Percentiles rank a stretch among this genome's conserved stretches.
phyloP scores from a whole-genome alignment of 2,329 filamentous ascomycete genomes.

The Fusarium tjaetaba region DNA sequence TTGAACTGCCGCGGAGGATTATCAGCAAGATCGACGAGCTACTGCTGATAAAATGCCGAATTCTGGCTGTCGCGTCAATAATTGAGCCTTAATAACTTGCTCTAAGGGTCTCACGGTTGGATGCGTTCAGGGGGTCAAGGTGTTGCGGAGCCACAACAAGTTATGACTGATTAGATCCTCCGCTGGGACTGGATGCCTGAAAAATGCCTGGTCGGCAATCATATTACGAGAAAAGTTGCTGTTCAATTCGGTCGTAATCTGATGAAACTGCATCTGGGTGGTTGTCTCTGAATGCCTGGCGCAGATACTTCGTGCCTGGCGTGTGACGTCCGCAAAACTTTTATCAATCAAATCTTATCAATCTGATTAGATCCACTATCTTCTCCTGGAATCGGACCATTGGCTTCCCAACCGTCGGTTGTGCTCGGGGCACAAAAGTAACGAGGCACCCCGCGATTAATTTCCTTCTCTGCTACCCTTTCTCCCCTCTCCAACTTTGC shows the following conservation, averaged over 20 bases:
- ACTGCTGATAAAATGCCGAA: constrained; percentile 5
- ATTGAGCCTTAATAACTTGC: constrained; percentile 1
- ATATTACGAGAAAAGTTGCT: constrained; percentile 22
- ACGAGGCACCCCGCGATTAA: constrained; percentile 42
- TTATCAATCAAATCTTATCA: constrained; percentile 62
- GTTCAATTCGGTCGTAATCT: constrained; percentile 23
- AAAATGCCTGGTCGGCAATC: constrained; percentile 12
- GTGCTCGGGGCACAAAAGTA: constrained; percentile 45
- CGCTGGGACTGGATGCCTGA: constrained; percentile 14
- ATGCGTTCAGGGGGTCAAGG: constrained; percentile 8
- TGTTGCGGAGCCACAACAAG: constrained; percentile 11
- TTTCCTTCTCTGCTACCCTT: constrained; percentile 32
- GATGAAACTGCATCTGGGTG: constrained; percentile 7
- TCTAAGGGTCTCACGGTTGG: neutral
- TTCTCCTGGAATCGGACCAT: constrained; percentile 51
- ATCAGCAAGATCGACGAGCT: neutral
- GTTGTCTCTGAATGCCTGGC: constrained; percentile 26
- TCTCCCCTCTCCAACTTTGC: constrained; percentile 5
- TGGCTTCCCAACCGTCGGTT: constrained; percentile 38
- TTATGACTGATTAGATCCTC: constrained; percentile 27
- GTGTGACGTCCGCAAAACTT: constrained; percentile 40
- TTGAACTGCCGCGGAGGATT: constrained; percentile 5
- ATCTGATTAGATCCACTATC: constrained; percentile 53
- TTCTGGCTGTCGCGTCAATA: neutral
- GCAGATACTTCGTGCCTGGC: constrained; percentile 33